A percentile compares a stretch with the other conserved stretches of the same genome.
Conservation (phyloP, 2,329 filamentous ascomycete genomes). For the Botrytis galanthina region DNA sequence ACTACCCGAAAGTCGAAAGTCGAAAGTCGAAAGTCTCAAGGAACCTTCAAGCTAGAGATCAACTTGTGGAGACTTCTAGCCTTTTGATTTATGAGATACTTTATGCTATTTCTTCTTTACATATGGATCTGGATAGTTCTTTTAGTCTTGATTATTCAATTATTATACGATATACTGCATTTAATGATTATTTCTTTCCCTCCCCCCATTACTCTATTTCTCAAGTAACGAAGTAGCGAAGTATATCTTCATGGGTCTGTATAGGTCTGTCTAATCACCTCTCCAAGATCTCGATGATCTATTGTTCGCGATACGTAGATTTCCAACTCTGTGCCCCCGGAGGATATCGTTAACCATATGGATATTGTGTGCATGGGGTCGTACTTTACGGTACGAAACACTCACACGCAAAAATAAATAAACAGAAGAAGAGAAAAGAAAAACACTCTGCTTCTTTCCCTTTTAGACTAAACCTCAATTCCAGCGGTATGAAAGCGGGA, state of each 20-base stretch:
- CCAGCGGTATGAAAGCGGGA: constrained; percentile 22
- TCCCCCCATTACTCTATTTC: not conserved
- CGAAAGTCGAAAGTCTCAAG: constrained; percentile 5
- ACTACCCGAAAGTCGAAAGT: constrained; percentile 12
- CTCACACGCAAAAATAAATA: not conserved
- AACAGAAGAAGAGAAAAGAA: not conserved
- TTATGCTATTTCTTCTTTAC: not conserved
- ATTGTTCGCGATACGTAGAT: constrained; percentile 6
- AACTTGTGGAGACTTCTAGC: constrained; percentile 16
- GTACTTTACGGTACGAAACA: not conserved
- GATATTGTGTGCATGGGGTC: constrained; percentile 7
- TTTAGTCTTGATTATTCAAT: not conserved
- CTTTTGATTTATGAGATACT: constrained; percentile 11
- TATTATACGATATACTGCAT: not conserved
- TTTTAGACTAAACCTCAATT: not conserved
- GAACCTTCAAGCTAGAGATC: not conserved
- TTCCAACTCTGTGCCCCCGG: constrained; percentile 6
- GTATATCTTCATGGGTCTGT: not conserved
- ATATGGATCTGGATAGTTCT: not conserved
- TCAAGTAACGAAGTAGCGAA: constrained; percentile 2
- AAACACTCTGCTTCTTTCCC: not conserved
- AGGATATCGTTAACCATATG: constrained; percentile 14
- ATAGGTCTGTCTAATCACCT: not conserved
- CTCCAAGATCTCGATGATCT: not conserved
- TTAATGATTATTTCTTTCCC: not conserved